phyloP scores from a whole-genome alignment of 139 green algal species.

The Eudorina sp. region DNA sequence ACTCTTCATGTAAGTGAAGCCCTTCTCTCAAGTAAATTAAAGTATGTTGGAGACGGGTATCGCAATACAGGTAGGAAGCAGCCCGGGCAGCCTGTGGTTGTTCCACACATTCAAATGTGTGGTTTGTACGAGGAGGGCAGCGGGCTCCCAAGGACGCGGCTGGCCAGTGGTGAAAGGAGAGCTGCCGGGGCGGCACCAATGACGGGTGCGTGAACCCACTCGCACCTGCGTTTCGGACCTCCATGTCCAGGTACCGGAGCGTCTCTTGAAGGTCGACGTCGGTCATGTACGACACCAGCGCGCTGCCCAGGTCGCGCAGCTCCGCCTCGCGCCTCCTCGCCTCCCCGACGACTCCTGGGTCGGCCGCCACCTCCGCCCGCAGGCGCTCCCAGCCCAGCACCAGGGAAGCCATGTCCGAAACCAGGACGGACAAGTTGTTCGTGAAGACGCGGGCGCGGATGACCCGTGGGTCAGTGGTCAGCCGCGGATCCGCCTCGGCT shows the following conservation, averaged over 20 bases:
- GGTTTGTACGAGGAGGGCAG: too few species aligned
- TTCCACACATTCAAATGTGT: too few species aligned
- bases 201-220: too few species aligned
- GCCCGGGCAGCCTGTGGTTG: too few species aligned
- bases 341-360: background rate
- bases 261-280: slow-evolving; percentile 47
- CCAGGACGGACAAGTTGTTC: background rate
- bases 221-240: too few species aligned
- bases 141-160: too few species aligned
- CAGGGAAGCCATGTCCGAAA: slow-evolving; percentile 7
- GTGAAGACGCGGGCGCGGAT: slow-evolving; percentile 13
- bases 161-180: too few species aligned
- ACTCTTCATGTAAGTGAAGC: too few species aligned
- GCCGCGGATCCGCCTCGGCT: background rate
- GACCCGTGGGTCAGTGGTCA: background rate
- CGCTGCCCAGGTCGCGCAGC: slow-evolving; percentile 58
- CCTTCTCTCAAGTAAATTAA: too few species aligned
- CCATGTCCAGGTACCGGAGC: background rate
- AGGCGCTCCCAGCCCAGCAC: background rate
- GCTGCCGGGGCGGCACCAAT: too few species aligned
- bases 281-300: slow-evolving; percentile 71
- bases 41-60: too few species aligned
- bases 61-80: too few species aligned
- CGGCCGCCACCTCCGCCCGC: background rate
- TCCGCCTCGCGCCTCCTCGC: background rate